These are phyloP conservation scores for Fusarium lateritium DNA, from an alignment of 2,329 filamentous ascomycete species.

Conservation along the genomic window DNA sequence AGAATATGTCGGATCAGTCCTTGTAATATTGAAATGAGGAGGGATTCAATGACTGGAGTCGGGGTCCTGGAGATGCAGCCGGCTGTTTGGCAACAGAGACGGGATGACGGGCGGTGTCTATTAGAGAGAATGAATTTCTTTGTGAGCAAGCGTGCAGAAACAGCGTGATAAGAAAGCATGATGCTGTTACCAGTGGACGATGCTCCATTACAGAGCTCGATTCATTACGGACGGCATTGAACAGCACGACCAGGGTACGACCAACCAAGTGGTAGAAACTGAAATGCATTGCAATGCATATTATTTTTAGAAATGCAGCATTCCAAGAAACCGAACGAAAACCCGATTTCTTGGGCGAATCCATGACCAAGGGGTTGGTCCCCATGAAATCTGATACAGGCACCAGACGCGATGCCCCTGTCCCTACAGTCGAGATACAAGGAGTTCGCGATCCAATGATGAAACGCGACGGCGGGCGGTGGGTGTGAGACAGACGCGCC, in stretches of 20 bases:
- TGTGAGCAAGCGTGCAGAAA: conserved; percentile 21
- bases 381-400: conserved; percentile 47
- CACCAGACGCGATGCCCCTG: conserved; percentile 31
- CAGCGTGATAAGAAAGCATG: conserved; percentile 12
- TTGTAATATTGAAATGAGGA: conserved; percentile 45
- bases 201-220: neutral
- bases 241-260: conserved; percentile 1
- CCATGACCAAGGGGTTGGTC: conserved; percentile 30
- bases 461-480: conserved; percentile 44
- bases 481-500: conserved; percentile 51
- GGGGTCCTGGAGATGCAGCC: conserved; percentile 35
- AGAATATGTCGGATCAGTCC: conserved; percentile 36
- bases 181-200: conserved; percentile 9
- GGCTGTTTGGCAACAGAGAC: conserved; percentile 39
- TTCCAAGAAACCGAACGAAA: conserved; percentile 19
- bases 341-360: conserved; percentile 12
- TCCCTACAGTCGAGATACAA: conserved; percentile 25
- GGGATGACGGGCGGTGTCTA: conserved; percentile 43
- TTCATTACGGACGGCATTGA: conserved; percentile 12
- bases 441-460: conserved; percentile 45
- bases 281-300: conserved; percentile 21
- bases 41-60: conserved; percentile 46
- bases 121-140: conserved; percentile 47
- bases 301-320: conserved; percentile 41
- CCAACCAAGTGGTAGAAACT: conserved; percentile 11